A percentile compares a stretch with the other conserved stretches of the same genome.
Conservation (phyloP, 441 rosid species). For the Pelargonium hybrid region DNA sequence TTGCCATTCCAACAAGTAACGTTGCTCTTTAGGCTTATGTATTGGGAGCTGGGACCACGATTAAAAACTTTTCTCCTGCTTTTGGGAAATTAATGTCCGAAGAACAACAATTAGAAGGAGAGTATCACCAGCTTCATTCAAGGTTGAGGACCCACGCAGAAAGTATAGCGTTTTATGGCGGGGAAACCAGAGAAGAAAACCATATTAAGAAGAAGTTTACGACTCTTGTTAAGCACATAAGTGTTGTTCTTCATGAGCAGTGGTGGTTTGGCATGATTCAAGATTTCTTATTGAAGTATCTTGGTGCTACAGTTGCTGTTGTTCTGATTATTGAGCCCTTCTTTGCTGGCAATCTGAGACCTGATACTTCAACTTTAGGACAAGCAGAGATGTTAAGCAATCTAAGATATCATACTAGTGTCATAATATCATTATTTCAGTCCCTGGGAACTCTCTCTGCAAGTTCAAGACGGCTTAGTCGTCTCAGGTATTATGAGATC, state of each 20-base stretch:
- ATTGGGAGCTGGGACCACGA: slow-evolving; percentile 78
- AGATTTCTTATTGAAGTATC: slow-evolving; percentile 91
- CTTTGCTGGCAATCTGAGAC: slow-evolving; percentile 84
- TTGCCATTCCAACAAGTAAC: slow-evolving; percentile 15
- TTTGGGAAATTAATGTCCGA: slow-evolving; percentile 89
- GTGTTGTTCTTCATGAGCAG: slow-evolving; percentile 73
- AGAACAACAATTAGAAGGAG: slow-evolving; percentile 98
- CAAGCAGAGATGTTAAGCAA: slow-evolving; percentile 98
- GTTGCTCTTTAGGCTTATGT: slow-evolving; percentile 66
- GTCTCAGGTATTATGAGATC: slow-evolving; percentile 62
- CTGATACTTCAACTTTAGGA: slow-evolving; percentile 84
- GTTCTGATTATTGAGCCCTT: slow-evolving; percentile 92
- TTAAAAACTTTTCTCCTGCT: slow-evolving; percentile 88
- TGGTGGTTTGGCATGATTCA: slow-evolving; percentile 99
- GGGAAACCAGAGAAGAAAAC: slow-evolving; percentile 84
- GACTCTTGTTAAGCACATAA: slow-evolving; percentile 63
- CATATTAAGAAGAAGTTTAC: slow-evolving; percentile 86
- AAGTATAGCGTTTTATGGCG: slow-evolving; percentile 97
- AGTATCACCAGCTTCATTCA: slow-evolving; percentile 89
- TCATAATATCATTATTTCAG: slow-evolving; percentile 84
- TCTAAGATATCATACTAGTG: slow-evolving; percentile 98
- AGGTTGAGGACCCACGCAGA: slow-evolving; percentile 98
- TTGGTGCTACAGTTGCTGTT: slow-evolving; percentile 97
- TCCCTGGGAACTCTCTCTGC: slow-evolving; percentile 90
- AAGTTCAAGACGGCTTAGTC: slow-evolving; percentile 86